Base-by-base conservation (phyloP, 2,329 filamentous ascomycete genomes). In the Proliferodiscus dingleyae region DNA sequence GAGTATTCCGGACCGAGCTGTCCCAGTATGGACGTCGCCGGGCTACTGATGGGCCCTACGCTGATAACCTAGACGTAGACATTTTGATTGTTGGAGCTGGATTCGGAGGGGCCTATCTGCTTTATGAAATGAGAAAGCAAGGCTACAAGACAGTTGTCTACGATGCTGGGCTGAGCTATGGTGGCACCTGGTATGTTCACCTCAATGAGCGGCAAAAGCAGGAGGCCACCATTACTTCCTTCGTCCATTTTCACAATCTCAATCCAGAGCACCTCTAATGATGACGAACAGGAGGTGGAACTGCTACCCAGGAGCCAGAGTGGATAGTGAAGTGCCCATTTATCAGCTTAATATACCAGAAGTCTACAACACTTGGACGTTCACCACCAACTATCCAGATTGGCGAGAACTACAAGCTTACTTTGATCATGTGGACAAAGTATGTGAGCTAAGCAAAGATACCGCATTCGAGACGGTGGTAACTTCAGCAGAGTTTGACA, bases 91-190 rank as follows among this genome's bases (percentile, higher is more conserved):
- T 63, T 16, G 58, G 61, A 28, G 58, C 50, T 15, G 59, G 59
- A 1, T 60, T 62, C 45, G 49, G 52, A 22, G 46, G 51, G 68
- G 47, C 44, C 63, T 72, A 79, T 78, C 58, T 68, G 69, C 53
- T 80, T 78, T 51, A 77, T 75, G 76, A 0, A 71, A 73, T 0
- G 62, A 66, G 43, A 16, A 54, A 51, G 13, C 39, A 36, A 29
- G 51, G 47, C n/a, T 40, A 49, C 32, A 50, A 52, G n/a, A 47
- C 41, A 29, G 28, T 47, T 6, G 28, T 47, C 24, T 15, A 46
- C 26, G 41, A 39, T 40, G 45, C 40, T 28, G 26, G 33, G 6
- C 11, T 26, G 34, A 39, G 11, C 19, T 47, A 3, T 33, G 45
- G 11, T 38, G 45, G 45, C 32, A 24, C 30, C 16, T 43, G 7